Evolutionary conservation across 2,329 filamentous ascomycete genomes (phyloP), one percentile per base, ranked within the genome.

Genomic region (Fusarium nodosum): DNA sequence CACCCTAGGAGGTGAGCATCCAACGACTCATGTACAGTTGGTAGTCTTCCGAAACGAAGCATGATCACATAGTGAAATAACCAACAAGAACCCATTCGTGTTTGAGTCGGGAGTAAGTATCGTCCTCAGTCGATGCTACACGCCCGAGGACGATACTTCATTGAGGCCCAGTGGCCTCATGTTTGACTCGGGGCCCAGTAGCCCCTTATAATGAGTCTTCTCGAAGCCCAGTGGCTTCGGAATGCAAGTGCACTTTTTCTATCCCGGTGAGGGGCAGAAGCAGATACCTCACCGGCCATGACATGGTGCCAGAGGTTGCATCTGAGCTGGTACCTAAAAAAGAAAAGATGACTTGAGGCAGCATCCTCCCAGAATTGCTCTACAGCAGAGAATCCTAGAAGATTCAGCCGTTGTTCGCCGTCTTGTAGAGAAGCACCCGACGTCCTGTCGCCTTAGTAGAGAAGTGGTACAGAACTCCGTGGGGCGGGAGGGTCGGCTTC

Each of bases 21-120:
- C 68, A 70, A 71, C 60, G 55, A 68, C 52, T 47, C 51, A 57
- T 71, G 41, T 70, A 45, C 30, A 46, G 64, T 68, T 71, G 68
- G 68, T 71, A 9, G 59, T 71, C 68, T 70, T 70, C 55, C 56
- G 52, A 61, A 64, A 68, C 45, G 64, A 71, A 68, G 56, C 42
- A 66, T 31, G 20, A 55, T 68, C 53, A 68, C 44, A 57, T 53
- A 46, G 62, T 56, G 57, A 67, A 67, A 67, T 53, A 59, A 68
- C 66, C 62, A 67, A 68, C 62, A 64, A 68, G 36, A 68, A 56
- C 51, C 51, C 62, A 58, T 64, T 57, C 57, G 39, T 47, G 33
- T 53, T 36, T 55, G 52, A 69, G 66, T 66, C 61, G 66, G 41
- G 47, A 36, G 22, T 47, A 51, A 33, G 36, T 18, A 47, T 30